Conservation (phyloP, 176 grass and related monocot genomes). For the Cenchrus americanus region DNA sequence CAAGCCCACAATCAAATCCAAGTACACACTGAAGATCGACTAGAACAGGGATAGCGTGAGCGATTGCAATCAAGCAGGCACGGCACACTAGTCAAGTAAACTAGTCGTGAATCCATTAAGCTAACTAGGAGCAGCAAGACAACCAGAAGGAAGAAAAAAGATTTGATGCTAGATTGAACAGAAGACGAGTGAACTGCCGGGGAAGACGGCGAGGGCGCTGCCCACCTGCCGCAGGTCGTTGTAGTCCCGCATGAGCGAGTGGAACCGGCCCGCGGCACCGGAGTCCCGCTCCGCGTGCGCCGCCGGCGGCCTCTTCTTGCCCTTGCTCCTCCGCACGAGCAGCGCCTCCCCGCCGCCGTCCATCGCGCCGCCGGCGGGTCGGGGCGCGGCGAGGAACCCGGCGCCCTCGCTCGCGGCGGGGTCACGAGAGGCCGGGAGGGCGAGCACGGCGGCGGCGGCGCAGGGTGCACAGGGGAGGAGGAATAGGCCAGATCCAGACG, state of each 20-base stretch:
- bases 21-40: neutral
- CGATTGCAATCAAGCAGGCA: slow-evolving; percentile 22
- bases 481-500: slow-evolving; percentile 30
- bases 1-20: neutral
- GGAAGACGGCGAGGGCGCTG: neutral
- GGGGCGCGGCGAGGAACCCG: slow-evolving; percentile 16
- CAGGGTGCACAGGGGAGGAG: neutral
- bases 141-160: neutral
- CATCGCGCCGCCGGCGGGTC: slow-evolving; percentile 44
- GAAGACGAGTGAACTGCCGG: neutral
- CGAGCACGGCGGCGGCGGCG: slow-evolving; percentile 10
- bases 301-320: slow-evolving; percentile 37
- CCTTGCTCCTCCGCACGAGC: slow-evolving; percentile 51
- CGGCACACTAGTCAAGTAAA: neutral
- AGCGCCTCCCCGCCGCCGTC: slow-evolving; percentile 23
- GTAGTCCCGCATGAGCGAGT: slow-evolving; percentile 52
- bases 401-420: neutral
- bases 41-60: neutral
- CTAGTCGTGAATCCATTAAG: neutral
- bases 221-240: slow-evolving; percentile 56
- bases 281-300: slow-evolving; percentile 6
- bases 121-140: neutral
- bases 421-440: slow-evolving; percentile 9
- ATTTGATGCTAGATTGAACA: neutral
- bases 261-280: slow-evolving; percentile 35